These are phyloP conservation scores for Aquilaria yunnanensis DNA, from an alignment of 345 rosid species.

Conservation along the genomic window DNA sequence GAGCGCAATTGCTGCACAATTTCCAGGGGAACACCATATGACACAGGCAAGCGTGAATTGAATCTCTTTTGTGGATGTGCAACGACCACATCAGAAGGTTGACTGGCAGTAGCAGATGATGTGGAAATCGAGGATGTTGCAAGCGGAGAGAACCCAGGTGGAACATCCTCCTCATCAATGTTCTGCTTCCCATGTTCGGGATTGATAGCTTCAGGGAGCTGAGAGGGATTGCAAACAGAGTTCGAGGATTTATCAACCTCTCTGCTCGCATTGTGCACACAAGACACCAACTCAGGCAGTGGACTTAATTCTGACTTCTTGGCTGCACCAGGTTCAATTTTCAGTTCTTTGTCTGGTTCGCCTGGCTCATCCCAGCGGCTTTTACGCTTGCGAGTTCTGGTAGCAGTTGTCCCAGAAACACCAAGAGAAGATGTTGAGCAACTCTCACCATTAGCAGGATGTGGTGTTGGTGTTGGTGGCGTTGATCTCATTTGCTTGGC, in stretches of 20 bases:
- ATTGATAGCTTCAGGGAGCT: slow-evolving; percentile 18
- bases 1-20: slow-evolving; percentile 58
- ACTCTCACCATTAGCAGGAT: slow-evolving; percentile 35
- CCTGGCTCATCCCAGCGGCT: slow-evolving; percentile 96
- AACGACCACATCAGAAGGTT: slow-evolving; percentile 27
- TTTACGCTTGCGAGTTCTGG: slow-evolving; percentile 76
- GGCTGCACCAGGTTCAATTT: slow-evolving; percentile 17
- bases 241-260: slow-evolving; percentile 16
- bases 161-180: slow-evolving; percentile 45
- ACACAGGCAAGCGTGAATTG: slow-evolving; percentile 52
- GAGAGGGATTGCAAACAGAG: slow-evolving; percentile 13
- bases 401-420: slow-evolving; percentile 25
- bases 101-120: slow-evolving; percentile 16
- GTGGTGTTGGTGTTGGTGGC: slow-evolving; percentile 27
- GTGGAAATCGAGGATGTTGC: slow-evolving; percentile 25
- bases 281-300: slow-evolving; percentile 10
- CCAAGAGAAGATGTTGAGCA: slow-evolving; percentile 30
- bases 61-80: slow-evolving; percentile 60
- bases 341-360: slow-evolving; percentile 29
- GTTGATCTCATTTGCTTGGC: slow-evolving; percentile 19
- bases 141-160: slow-evolving; percentile 73
- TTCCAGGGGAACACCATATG: slow-evolving; percentile 80
- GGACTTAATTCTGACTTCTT: slow-evolving; percentile 20
- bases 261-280: slow-evolving; percentile 14
- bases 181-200: slow-evolving; percentile 27